phyloP scores from a whole-genome alignment of 148 eudicot species.

The Drosera capensis region DNA sequence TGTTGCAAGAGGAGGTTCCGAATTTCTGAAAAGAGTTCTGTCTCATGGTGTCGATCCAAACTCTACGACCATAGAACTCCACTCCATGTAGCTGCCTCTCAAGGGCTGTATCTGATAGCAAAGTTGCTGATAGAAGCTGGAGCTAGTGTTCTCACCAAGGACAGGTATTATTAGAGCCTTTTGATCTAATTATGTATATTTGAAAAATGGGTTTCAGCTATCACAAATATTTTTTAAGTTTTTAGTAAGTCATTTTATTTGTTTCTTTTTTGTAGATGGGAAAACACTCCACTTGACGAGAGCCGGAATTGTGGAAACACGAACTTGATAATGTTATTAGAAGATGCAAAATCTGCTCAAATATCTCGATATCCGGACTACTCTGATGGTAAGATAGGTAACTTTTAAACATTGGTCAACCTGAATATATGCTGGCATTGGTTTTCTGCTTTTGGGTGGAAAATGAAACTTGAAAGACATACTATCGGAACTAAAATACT shows the following conservation, averaged over 20 bases:
- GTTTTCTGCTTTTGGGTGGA: no score
- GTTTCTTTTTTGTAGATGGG: slow-evolving; percentile 36
- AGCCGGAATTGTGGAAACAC: slow-evolving; percentile 38
- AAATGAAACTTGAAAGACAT: no score
- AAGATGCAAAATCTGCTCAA: slow-evolving; percentile 48
- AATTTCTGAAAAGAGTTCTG: slow-evolving; percentile 41
- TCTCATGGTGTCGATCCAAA: slow-evolving; percentile 67
- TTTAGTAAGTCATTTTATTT: no score
- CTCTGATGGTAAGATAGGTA: slow-evolving; percentile 41
- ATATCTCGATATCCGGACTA: slow-evolving; percentile 14
- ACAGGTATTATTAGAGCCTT: slow-evolving; percentile 33
- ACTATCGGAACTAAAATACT: no score
- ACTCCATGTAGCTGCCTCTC: slow-evolving; percentile 69
- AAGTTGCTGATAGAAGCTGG: slow-evolving; percentile 70
- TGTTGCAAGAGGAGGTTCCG: slow-evolving; percentile 51
- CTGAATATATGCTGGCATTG: no score
- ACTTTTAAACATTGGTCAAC: neutral
- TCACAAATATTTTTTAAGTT: no score
- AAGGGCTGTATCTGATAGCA: slow-evolving; percentile 59
- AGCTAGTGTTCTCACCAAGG: slow-evolving; percentile 53
- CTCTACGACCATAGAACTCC: slow-evolving; percentile 65
- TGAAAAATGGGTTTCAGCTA: neutral
- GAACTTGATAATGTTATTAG: slow-evolving; percentile 51
- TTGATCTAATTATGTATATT: neutral
- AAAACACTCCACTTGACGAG: slow-evolving; percentile 57